Evolutionary conservation across 1,284 basidiomycete species (phyloP).

Genomic region (Mycosarcoma maydis): DNA sequence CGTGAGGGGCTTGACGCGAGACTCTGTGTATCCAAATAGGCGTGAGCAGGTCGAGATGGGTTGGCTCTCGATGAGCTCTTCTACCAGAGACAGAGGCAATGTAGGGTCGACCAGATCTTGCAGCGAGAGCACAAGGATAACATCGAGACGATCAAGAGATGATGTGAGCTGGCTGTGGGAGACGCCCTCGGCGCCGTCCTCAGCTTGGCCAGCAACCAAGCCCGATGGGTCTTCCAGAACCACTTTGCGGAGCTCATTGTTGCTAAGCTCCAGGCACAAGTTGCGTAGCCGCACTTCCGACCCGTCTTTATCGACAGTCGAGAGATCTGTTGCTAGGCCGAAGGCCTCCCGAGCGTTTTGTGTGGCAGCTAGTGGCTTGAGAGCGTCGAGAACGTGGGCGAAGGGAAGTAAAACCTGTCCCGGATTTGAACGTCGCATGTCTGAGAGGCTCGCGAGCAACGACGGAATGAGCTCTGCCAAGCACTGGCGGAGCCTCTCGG

Average conservation of each 20-base stretch:
- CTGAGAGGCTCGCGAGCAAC: conserved; percentile 19
- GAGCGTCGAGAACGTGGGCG: conserved; percentile 6
- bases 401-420: conserved; percentile 19
- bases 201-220: not conserved
- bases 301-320: conserved; percentile 15
- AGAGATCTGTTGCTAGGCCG: conserved; percentile 1
- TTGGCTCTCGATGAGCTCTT: conserved; percentile 55
- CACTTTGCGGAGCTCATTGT: conserved; percentile 43
- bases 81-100: conserved; percentile 46
- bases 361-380: conserved; percentile 13
- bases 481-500: conserved; percentile 16
- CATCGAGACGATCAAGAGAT: conserved; percentile 46
- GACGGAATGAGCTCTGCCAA: conserved; percentile 22
- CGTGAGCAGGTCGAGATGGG: conserved; percentile 47
- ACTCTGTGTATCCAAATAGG: conserved; percentile 55
- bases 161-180: conserved; percentile 5
- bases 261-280: conserved; percentile 41
- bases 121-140: conserved; percentile 40
- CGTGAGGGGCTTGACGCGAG: conserved; percentile 50
- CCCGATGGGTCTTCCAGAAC: conserved; percentile 29
- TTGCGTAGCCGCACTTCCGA: conserved; percentile 27
- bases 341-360: conserved; percentile 13
- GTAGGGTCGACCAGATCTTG: conserved; percentile 45
- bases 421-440: conserved; percentile 13
- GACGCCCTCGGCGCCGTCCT: not conserved